These are phyloP conservation scores for Raffaelea ambrosiae DNA, from an alignment of 2,329 filamentous ascomycete genomes.

Conservation along the genomic window DNA sequence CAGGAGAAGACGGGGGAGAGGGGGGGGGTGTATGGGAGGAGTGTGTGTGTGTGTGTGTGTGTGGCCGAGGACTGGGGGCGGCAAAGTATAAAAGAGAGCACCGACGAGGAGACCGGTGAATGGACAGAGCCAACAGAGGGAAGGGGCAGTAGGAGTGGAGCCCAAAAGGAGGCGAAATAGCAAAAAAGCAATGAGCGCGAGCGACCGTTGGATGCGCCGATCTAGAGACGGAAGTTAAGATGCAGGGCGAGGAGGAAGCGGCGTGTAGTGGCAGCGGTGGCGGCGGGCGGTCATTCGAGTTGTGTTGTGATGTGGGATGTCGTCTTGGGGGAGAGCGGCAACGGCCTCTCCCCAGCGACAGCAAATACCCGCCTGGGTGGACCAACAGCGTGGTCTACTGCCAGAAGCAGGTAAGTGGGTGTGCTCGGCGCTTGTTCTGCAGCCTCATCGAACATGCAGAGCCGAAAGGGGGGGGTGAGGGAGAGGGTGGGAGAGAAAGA, in stretches of 20 bases:
- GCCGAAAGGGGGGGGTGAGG: constrained; percentile 6
- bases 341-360: not conserved
- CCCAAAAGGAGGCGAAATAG: not conserved
- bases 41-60: constrained; percentile 10
- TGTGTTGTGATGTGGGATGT: not conserved
- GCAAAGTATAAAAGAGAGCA: constrained; percentile 15
- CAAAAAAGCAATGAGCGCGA: not conserved
- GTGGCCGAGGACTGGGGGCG: constrained; percentile 16
- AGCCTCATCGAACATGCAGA: constrained; percentile 13
- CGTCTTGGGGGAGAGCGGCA: constrained; percentile 1
- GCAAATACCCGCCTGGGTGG: not conserved
- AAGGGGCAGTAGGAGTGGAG: not conserved
- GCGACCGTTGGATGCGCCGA: not conserved
- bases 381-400: not conserved
- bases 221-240: not conserved
- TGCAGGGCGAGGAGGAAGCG: no score
- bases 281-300: not conserved
- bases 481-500: constrained; percentile 1
- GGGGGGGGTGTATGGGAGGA: no score
- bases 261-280: no score
- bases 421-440: constrained; percentile 28
- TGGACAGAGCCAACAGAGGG: not conserved
- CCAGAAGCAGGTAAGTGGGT: constrained; percentile 12
- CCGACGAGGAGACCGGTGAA: constrained; percentile 1
- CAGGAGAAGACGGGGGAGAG: constrained; percentile 19